Percentiles rank a stretch among this genome's conserved stretches.
Evolutionary conservation across 805 yeast species (phyloP).

Genomic region (Ogataea ramenticola): DNA sequence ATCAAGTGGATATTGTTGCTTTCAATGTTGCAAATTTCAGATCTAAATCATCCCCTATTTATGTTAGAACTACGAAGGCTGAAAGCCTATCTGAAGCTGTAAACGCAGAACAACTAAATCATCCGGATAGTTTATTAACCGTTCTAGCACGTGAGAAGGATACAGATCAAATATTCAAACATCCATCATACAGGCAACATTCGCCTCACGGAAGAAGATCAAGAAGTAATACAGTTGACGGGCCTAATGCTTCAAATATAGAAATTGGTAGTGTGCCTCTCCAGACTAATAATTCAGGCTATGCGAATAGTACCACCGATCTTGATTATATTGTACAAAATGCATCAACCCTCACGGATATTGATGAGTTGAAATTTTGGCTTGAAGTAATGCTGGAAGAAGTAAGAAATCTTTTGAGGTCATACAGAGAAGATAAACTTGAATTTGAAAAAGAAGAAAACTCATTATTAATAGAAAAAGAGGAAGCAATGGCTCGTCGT

Average conservation of each 20-base stretch:
- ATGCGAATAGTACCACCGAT: conserved; percentile 3
- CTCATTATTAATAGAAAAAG: conserved; percentile 25
- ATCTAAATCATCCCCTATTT: conserved; percentile 33
- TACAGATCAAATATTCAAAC: conserved; percentile 22
- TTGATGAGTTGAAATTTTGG: conserved; percentile 34
- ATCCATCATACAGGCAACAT: conserved; percentile 19
- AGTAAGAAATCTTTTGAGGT: conserved; percentile 26
- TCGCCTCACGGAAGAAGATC: conserved; percentile 23
- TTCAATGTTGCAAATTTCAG: conserved; percentile 32
- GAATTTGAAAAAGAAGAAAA: conserved; percentile 34
- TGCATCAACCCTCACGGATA: conserved; percentile 29
- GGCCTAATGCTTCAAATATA: background rate
- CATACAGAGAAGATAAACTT: conserved; percentile 23
- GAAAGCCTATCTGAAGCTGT: conserved; percentile 3
- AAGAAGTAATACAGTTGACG: conserved; percentile 29
- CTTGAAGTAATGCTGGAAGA: conserved; percentile 37
- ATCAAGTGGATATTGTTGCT: conserved; percentile 37
- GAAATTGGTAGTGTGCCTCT: background rate
- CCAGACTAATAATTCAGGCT: background rate
- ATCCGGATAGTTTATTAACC: conserved; percentile 31
- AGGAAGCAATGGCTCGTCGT: conserved; percentile 31
- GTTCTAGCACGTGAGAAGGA: conserved; percentile 27
- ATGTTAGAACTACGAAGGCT: conserved; percentile 29
- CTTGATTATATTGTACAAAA: conserved; percentile 14
- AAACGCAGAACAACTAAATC: conserved; percentile 19